A percentile compares a stretch with the other conserved stretches of the same genome.
Evolutionary conservation across 2,329 filamentous ascomycete species (phyloP).

Genomic region (Rhynchosporium graminicola): DNA sequence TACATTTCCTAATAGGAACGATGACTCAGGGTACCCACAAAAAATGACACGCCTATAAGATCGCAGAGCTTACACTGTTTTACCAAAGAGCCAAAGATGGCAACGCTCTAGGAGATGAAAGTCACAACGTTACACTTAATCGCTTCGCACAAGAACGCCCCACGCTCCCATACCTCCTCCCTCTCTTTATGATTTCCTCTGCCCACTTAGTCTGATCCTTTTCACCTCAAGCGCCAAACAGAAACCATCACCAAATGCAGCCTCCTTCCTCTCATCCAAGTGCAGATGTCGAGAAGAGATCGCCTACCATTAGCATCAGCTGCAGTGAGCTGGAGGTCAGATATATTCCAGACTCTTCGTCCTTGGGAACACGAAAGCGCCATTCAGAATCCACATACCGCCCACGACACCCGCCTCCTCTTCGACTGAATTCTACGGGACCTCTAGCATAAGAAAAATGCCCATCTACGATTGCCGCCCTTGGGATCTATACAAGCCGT

Average conservation of each 20-base stretch:
- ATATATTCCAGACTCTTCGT: not conserved
- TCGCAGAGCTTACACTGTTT: too few species aligned
- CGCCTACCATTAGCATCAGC: not conserved
- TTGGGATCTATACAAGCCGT: not conserved
- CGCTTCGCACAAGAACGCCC: not conserved
- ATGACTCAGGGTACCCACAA: not conserved
- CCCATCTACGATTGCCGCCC: not conserved
- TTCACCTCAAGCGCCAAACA: not conserved
- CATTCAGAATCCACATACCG: not conserved
- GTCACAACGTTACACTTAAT: not conserved
- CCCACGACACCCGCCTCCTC: not conserved
- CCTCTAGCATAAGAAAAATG: not conserved
- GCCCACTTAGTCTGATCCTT: not conserved
- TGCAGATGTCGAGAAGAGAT: not conserved
- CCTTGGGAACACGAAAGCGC: not conserved
- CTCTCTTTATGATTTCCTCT: not conserved
- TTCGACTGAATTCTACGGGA: not conserved
- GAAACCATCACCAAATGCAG: not conserved
- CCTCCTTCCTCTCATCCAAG: not conserved
- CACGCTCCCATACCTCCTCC: not conserved
- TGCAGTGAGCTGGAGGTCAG: not conserved
- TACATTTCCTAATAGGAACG: slow-evolving; percentile 4
- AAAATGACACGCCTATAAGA: not conserved
- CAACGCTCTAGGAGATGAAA: slow-evolving; percentile 8
- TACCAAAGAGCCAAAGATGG: not conserved